Evolutionary conservation across 1,139 yeast genomes (phyloP), one percentile per base, ranked within the genome.

Genomic region (Sugiyamaella sp.): DNA sequence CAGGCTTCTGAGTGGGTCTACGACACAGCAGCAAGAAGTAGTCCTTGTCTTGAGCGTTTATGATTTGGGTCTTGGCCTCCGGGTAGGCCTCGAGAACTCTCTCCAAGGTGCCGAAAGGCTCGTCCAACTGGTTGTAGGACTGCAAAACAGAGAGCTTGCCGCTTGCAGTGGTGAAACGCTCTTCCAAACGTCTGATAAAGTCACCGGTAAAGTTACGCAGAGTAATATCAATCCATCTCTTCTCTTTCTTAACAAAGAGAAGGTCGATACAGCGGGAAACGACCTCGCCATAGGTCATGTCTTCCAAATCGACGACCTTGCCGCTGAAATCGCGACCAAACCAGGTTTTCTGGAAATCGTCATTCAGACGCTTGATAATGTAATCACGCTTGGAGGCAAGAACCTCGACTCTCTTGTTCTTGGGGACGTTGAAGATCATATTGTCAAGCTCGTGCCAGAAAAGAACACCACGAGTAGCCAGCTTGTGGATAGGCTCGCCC

Each of bases 401-500:
- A 49, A 95, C 91, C 51, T 87, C 95, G 53, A 87, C 76, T 61
- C 95, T 76, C 76, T 93, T 93, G 73, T 83, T 82, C 79, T 91
- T 90, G 69, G 99, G 97, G 71, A 90, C 80, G 66, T 82, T 80
- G 80, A 93, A 93, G 64, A 93, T 83, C 49, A 96, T 89, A 64
- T 89, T 95, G 73, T 93, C 99, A 76, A 93, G 79, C 74, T 93
- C 98, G 47, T 69, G 70, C 99, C 99, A 93, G 71, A 93, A 83
- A 74, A 89, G 72, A 59, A 93, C 98, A 79, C 97, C 98, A 73
- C 99, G 87, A 55, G 99, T 93, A 39, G 99, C 99, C 66, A 93
- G 82, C 78, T 93, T 93, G 76, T 93, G 99, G 69, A 93, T 93
- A 68, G 99, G 99, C 77, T 93, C 99, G 71, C 99, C 99, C 98